These are phyloP conservation scores for Exophiala viscosa DNA, from an alignment of 2,329 filamentous ascomycete species.

Conservation along the genomic window DNA sequence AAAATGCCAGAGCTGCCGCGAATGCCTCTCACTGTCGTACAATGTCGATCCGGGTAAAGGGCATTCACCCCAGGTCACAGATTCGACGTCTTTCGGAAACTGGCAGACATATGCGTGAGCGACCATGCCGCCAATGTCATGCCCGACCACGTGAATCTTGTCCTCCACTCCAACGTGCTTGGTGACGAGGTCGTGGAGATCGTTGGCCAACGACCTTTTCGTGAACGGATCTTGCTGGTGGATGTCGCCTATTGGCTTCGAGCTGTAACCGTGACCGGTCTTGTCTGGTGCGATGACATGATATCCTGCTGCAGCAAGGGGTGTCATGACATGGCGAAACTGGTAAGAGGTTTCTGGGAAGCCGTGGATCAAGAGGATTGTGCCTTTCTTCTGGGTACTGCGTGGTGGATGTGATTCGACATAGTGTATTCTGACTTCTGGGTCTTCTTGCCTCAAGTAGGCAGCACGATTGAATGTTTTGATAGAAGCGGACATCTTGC, in stretches of 20 bases:
- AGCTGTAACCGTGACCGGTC: constrained; percentile 24
- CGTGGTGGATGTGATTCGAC: constrained; percentile 3
- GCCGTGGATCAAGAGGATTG: constrained; percentile 47
- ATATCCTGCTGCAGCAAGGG: constrained; percentile 33
- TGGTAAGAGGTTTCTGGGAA: constrained; percentile 49
- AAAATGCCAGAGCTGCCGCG: constrained; percentile 42
- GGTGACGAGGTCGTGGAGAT: constrained; percentile 35
- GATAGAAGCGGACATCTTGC: background rate
- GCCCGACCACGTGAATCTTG: constrained; percentile 44
- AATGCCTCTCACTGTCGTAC: constrained; percentile 39
- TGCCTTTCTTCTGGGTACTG: constrained; percentile 29
- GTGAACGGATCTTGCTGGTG: constrained; percentile 35
- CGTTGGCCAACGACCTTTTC: constrained; percentile 41
- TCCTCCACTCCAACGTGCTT: constrained; percentile 35
- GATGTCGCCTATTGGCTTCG: constrained; percentile 13
- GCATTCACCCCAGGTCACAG: constrained; percentile 43
- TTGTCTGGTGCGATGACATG: constrained; percentile 34
- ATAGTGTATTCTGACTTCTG: constrained; percentile 10
- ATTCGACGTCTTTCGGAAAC: constrained; percentile 33
- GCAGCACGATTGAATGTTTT: constrained; percentile 1
- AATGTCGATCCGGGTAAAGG: constrained; percentile 36
- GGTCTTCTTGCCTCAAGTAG: background rate
- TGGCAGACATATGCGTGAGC: constrained; percentile 41
- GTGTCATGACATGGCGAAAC: constrained; percentile 39
- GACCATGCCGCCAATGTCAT: constrained; percentile 50